Percentiles rank a stretch among this genome's conserved stretches.
These are phyloP conservation scores for Phytophthora palmivora DNA, from an alignment of 352 stramenopile species.

Conservation along the genomic window DNA sequence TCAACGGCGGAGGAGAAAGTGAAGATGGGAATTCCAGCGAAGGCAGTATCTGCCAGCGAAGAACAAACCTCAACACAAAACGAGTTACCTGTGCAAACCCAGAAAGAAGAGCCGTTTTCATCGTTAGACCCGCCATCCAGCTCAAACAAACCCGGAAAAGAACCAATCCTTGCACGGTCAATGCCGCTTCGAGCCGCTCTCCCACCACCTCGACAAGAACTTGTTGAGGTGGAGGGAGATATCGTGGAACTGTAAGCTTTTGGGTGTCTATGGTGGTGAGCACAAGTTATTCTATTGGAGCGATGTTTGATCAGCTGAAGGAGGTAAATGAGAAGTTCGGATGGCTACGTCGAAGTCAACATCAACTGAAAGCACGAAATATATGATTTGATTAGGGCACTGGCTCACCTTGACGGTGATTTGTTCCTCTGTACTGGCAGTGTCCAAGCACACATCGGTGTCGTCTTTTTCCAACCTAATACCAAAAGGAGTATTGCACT, in stretches of 20 bases:
- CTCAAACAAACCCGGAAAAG: constrained; percentile 30
- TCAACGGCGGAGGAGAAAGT: constrained; percentile 3
- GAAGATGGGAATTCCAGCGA: constrained; percentile 4
- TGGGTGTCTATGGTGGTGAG: neutral
- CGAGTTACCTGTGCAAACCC: neutral
- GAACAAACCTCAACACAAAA: constrained; percentile 1
- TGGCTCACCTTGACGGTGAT: constrained; percentile 9
- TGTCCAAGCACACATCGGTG: constrained; percentile 5
- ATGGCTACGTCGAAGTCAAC: neutral
- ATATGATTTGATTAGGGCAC: constrained; percentile 38
- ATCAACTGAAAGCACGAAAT: constrained; percentile 33
- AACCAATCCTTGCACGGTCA: constrained; percentile 36
- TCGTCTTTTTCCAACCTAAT: constrained; percentile 38
- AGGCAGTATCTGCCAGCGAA: neutral
- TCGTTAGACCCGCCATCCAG: constrained; percentile 22
- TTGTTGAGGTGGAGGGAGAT: constrained; percentile 64
- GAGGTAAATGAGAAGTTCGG: constrained; percentile 5
- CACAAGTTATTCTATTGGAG: constrained; percentile 25
- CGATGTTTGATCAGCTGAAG: constrained; percentile 9
- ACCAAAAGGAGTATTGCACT: constrained; percentile 41
- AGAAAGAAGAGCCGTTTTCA: constrained; percentile 10
- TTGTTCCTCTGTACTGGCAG: constrained; percentile 8
- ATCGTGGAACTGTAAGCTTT: constrained; percentile 60
- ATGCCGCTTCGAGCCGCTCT: constrained; percentile 46
- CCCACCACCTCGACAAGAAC: constrained; percentile 45